Base-by-base conservation (phyloP, 78 protist species). In the Isochrysis galbana region DNA sequence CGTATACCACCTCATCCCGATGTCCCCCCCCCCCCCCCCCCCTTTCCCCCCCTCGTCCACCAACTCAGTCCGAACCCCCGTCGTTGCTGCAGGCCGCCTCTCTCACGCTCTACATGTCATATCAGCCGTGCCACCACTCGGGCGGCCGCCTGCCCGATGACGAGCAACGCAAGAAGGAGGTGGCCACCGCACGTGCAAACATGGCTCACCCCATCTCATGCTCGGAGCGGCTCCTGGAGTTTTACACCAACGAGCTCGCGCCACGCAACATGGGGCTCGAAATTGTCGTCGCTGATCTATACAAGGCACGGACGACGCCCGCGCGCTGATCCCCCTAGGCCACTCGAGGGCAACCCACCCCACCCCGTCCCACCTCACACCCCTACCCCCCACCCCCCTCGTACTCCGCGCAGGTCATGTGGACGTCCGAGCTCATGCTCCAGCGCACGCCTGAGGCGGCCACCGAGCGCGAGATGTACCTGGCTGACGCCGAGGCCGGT, bases 81-180 rank as follows among this genome's bases (percentile, higher is more conserved):
- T n/a, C n/a, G n/a, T n/a, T n/a, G n/a, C n/a, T n/a, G n/a, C n/a
- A n/a, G n/a, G n/a, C n/a, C n/a, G 61, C 61, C 74, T 23, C 1
- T 17, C 80, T 70, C 14, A 26, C 41, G 80, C 80, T 70, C 80
- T 70, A 70, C 80, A 17, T 70, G 39, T 17, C 29, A 14, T 70
- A 70, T 34, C 80, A 70, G 80, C 80, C 80, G 0, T 70, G 80
- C 80, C 80, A 70, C 80, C 80, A 70, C 80, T 70, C 80, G 3
- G 80, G 80, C 41, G 80, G 80, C 19, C 80, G 41, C 41, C 17
- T 70, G 39, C 39, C 39, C 39, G 80, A n/a, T 11, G 41, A n/a
- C 80, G 80, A 26, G 41, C 39, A 19, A 14, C 11, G 2, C 29
- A 17, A 26, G 80, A 34, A 5, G 29, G 39, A n/a, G 41, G 34